These are phyloP conservation scores for Metschnikowia reukaufii DNA, from an alignment of 805 yeast genomes.

Conservation along the genomic window DNA sequence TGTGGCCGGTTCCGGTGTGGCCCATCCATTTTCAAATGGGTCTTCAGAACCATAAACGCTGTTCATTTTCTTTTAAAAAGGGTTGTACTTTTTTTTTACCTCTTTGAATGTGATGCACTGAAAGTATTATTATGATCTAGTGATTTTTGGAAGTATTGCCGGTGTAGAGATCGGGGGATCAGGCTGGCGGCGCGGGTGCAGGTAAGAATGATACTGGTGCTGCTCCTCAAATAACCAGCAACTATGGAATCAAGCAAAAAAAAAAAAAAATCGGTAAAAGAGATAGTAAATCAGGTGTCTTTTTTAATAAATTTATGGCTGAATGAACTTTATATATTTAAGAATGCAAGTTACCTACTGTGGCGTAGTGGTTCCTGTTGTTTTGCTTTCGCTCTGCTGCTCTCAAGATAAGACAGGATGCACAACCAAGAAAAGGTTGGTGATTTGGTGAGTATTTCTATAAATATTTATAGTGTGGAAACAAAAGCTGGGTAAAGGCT, in stretches of 20 bases:
- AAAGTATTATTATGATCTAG: neutral
- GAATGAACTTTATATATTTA: no score
- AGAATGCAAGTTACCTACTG: no score
- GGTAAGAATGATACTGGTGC: neutral
- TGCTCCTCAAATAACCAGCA: neutral
- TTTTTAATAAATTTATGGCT: no score
- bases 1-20: slow-evolving; percentile 15
- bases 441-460: neutral
- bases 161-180: slow-evolving; percentile 2
- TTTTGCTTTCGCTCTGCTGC: neutral
- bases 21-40: slow-evolving; percentile 45
- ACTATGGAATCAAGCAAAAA: neutral
- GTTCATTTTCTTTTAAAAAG: slow-evolving; percentile 7
- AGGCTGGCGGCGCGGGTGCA: slow-evolving; percentile 7
- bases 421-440: neutral
- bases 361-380: neutral
- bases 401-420: neutral
- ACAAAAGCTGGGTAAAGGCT: no score
- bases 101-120: neutral
- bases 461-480: no score
- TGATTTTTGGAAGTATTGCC: neutral
- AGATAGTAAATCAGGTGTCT: no score
- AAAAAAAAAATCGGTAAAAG: neutral
- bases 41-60: slow-evolving; percentile 26
- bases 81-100: neutral